Conservation (phyloP, 768 basidiomycete species). For the Lactarius deliciosus region DNA sequence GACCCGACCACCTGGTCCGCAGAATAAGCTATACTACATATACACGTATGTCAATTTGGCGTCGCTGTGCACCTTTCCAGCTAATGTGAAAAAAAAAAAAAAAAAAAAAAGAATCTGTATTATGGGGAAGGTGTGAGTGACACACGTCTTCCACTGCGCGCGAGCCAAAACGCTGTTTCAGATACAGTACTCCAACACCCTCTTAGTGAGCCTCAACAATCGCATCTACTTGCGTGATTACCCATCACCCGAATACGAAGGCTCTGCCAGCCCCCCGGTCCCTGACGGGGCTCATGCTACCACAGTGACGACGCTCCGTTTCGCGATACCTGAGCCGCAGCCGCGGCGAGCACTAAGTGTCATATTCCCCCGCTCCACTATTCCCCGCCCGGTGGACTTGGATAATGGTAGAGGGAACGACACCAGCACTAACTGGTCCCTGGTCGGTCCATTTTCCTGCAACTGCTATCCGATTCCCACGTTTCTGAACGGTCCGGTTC, state of each 20-base stretch:
- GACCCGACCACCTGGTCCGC: neutral
- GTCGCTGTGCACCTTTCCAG: neutral
- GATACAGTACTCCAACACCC: neutral
- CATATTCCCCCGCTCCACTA: neutral
- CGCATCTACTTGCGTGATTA: neutral
- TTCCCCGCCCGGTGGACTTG: neutral
- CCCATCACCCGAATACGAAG: neutral
- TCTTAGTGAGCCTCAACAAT: slow-evolving; percentile 1
- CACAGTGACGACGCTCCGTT: neutral
- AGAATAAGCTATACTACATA: neutral
- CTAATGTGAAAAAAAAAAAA: neutral
- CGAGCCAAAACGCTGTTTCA: neutral
- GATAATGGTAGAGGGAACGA: neutral
- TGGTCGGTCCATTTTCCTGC: neutral
- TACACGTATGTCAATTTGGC: neutral
- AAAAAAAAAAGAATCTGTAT: no score
- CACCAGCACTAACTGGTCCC: neutral
- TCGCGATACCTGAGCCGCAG: neutral
- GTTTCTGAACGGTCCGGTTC: neutral
- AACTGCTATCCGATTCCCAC: neutral
- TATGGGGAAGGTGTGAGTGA: neutral
- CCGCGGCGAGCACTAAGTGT: neutral
- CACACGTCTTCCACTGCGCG: neutral
- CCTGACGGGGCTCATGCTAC: neutral
- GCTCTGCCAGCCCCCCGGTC: neutral